Evolutionary conservation across 192 early-diverging fungal genomes (phyloP), one percentile per base, ranked within the genome.

Genomic region (Gorgonomyces haynaldii): DNA sequence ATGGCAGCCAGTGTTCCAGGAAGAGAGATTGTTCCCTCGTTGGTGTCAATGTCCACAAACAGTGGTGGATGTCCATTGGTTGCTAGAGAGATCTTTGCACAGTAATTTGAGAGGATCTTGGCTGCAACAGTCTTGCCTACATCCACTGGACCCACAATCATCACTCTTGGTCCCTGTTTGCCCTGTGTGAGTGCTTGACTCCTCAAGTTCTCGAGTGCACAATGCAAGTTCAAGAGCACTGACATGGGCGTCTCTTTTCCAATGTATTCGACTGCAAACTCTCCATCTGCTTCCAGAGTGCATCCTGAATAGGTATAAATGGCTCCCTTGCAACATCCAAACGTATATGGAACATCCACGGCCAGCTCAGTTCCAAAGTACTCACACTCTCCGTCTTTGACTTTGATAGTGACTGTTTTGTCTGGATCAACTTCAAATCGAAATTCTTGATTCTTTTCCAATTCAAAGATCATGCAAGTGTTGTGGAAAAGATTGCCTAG

Each of bases 191-290:
- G 56, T 0, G 79, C 85, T 0, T 45, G 53, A 24, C 50, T 58
- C 15, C 91, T 74, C 16, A 77, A 53, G 53, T 88, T 83, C 52
- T 94, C 86, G 13, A 96, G 61, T 0, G 89, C 88, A 35, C 87
- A 57, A 54, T 98, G 96, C 1, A 83, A 69, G 53, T 94, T 95
- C 30, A 94, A 66, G 56, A 86, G 90, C 29, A 74, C 74, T 22
- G 67, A 63, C 96, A 98, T 96, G 9, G 92, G 90, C 2, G 96
- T 96, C 58, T 98, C 96, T n/a, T 76, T 87, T 0, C 89, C 92
- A 1, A 85, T 76, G 50, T 94, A 96, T 42, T 85, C 85, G 1
- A 84, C 83, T 19, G 76, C 70, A 54, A 76, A 84, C 15, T 64
- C 56, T 42, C 90, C 89, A 24, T 27, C 60, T 52, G 78, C 64